These are phyloP conservation scores for Cytospora schulzeri DNA, from an alignment of 2,329 filamentous ascomycete species.

Conservation along the genomic window DNA sequence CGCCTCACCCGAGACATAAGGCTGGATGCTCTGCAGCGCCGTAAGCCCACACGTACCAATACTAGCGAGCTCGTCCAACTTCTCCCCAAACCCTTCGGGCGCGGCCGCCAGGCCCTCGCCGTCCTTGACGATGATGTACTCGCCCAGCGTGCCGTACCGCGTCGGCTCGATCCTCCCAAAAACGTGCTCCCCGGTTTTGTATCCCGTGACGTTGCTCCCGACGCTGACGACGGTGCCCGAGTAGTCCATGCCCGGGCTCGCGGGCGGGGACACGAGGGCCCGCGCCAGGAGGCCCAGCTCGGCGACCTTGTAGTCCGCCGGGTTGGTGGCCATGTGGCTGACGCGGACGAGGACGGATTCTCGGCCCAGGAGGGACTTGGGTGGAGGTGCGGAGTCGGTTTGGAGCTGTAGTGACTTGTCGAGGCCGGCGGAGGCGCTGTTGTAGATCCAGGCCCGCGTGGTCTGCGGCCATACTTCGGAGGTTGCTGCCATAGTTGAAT, in stretches of 20 bases:
- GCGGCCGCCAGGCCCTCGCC: constrained; percentile 39
- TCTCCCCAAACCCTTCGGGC: constrained; percentile 44
- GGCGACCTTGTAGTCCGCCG: constrained; percentile 65
- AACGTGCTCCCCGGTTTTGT: constrained; percentile 45
- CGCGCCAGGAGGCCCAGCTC: constrained; percentile 49
- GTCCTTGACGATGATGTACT: constrained; percentile 40
- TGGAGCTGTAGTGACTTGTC: constrained; percentile 56
- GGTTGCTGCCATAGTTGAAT: constrained; percentile 11
- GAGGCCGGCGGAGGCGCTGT: constrained; percentile 45
- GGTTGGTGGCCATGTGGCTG: constrained; percentile 57
- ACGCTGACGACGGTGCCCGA: constrained; percentile 46
- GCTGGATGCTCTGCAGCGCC: constrained; percentile 51
- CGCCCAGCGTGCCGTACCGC: constrained; percentile 40
- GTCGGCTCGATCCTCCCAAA: constrained; percentile 42
- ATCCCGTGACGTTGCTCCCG: constrained; percentile 35
- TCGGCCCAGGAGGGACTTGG: constrained; percentile 38
- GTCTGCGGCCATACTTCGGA: constrained; percentile 28
- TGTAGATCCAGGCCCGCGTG: constrained; percentile 64
- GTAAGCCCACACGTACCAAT: constrained; percentile 50
- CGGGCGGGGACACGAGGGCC: constrained; percentile 43
- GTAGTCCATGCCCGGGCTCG: constrained; percentile 54
- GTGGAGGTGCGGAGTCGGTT: constrained; percentile 44
- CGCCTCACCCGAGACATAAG: constrained; percentile 38
- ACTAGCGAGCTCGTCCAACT: constrained; percentile 43
- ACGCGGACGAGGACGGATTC: constrained; percentile 59